These are phyloP conservation scores for Geotrichum klebahnii DNA, from an alignment of 1,139 yeast species.

Conservation along the genomic window DNA sequence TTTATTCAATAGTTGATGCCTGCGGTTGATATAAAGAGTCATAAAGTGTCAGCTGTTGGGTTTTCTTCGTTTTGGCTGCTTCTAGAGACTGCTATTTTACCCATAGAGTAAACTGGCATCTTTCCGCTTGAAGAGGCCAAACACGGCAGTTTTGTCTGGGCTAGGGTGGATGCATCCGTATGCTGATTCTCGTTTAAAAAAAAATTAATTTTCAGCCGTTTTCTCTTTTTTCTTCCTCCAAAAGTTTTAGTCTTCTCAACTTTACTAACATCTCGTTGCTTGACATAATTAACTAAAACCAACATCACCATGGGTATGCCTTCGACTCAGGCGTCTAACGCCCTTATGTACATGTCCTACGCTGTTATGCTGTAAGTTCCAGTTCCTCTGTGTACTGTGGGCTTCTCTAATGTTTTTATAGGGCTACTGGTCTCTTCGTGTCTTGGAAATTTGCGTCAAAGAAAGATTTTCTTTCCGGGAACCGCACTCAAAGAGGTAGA, in stretches of 20 bases:
- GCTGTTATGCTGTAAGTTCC: constrained; percentile 50
- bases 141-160: too few species aligned
- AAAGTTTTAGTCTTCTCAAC: neutral
- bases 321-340: constrained; percentile 57
- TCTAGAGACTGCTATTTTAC: too few species aligned
- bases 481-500: constrained; percentile 68
- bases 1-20: too few species aligned
- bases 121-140: too few species aligned
- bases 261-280: neutral
- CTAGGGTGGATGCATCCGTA: too few species aligned
- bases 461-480: constrained; percentile 62
- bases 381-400: neutral
- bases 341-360: constrained; percentile 72
- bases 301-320: constrained; percentile 34
- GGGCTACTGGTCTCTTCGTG: constrained; percentile 36
- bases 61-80: too few species aligned
- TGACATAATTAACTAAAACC: too few species aligned
- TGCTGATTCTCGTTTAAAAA: too few species aligned
- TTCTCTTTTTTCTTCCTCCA: neutral
- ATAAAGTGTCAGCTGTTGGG: too few species aligned
- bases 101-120: too few species aligned
- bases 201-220: too few species aligned
- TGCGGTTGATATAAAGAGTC: too few species aligned
- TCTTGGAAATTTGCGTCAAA: constrained; percentile 36
- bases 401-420: neutral